Conservation (phyloP, 768 basidiomycete genomes). For the Lepiota brunneoincarnata region DNA sequence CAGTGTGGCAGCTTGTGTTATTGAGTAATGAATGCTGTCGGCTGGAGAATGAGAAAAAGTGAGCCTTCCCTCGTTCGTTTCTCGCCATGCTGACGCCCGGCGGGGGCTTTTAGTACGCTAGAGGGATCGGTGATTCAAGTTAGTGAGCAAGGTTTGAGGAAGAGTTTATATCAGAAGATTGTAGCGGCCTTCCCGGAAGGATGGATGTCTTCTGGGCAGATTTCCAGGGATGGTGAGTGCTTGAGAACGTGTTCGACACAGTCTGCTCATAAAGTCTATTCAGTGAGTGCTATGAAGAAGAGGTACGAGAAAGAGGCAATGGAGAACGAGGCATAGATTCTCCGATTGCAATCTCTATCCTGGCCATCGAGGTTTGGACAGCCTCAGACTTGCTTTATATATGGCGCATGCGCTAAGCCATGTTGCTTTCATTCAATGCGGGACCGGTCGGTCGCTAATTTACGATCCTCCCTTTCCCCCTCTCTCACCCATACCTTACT, state of each 20-base stretch:
- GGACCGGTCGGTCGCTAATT: no score
- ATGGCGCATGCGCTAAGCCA: no score
- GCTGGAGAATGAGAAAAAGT: slow-evolving; percentile 47
- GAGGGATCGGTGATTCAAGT: slow-evolving; percentile 71
- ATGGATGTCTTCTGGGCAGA: slow-evolving; percentile 85
- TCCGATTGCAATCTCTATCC: neutral
- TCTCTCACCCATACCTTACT: no score
- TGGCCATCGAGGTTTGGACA: no score
- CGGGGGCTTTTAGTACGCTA: slow-evolving; percentile 33
- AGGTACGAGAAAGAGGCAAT: slow-evolving; percentile 68
- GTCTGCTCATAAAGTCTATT: neutral
- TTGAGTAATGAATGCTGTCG: slow-evolving; percentile 83
- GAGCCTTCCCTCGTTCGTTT: slow-evolving; percentile 18
- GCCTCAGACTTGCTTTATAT: neutral
- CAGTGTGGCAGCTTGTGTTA: slow-evolving; percentile 78
- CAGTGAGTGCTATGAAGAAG: slow-evolving; percentile 88
- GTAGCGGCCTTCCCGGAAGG: slow-evolving; percentile 79
- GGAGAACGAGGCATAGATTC: slow-evolving; percentile 45
- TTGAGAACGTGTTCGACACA: neutral
- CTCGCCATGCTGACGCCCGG: neutral
- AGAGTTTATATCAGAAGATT: slow-evolving; percentile 83
- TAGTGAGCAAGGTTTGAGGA: slow-evolving; percentile 79
- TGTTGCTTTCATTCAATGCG: no score
- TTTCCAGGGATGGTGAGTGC: slow-evolving; percentile 77
- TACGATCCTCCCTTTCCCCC: no score